phyloP scores from a whole-genome alignment of 805 yeast species.

The Candida golubevii region DNA sequence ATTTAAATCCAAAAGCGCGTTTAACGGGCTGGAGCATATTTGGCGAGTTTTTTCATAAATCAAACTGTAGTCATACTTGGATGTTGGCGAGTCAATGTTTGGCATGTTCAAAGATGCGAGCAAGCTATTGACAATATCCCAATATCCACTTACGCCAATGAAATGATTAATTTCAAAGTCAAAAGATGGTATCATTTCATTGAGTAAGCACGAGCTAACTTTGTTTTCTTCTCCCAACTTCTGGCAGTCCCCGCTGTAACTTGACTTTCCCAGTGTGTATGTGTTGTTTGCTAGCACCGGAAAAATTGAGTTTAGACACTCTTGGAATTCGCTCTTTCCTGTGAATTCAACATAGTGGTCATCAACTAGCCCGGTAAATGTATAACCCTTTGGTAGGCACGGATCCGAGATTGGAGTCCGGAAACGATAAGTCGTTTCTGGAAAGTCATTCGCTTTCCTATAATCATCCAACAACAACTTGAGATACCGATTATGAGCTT shows the following conservation, averaged over 20 bases:
- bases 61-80: slow-evolving; percentile 41
- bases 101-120: slow-evolving; percentile 23
- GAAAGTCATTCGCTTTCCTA: slow-evolving; percentile 15
- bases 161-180: slow-evolving; percentile 55
- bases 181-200: slow-evolving; percentile 52
- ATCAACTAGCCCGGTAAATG: slow-evolving; percentile 20
- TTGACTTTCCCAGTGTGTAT: slow-evolving; percentile 18
- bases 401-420: slow-evolving; percentile 45
- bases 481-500: slow-evolving; percentile 48
- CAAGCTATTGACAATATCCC: slow-evolving; percentile 55
- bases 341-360: slow-evolving; percentile 33
- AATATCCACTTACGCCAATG: slow-evolving; percentile 64
- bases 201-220: slow-evolving; percentile 47
- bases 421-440: slow-evolving; percentile 13
- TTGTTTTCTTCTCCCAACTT: slow-evolving; percentile 26
- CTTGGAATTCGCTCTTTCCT: slow-evolving; percentile 50
- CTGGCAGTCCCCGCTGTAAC: slow-evolving; percentile 26
- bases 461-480: slow-evolving; percentile 28
- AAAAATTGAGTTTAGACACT: slow-evolving; percentile 46
- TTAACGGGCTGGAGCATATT: slow-evolving; percentile 44
- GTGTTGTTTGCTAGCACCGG: slow-evolving; percentile 39
- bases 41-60: slow-evolving; percentile 43
- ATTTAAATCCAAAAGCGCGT: slow-evolving; percentile 33
- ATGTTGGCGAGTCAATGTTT: slow-evolving; percentile 18
- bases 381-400: slow-evolving; percentile 50